A percentile compares a stretch with the other conserved stretches of the same genome.
phyloP scores from a whole-genome alignment of 2,329 filamentous ascomycete species.

The Septoria petroselini region DNA sequence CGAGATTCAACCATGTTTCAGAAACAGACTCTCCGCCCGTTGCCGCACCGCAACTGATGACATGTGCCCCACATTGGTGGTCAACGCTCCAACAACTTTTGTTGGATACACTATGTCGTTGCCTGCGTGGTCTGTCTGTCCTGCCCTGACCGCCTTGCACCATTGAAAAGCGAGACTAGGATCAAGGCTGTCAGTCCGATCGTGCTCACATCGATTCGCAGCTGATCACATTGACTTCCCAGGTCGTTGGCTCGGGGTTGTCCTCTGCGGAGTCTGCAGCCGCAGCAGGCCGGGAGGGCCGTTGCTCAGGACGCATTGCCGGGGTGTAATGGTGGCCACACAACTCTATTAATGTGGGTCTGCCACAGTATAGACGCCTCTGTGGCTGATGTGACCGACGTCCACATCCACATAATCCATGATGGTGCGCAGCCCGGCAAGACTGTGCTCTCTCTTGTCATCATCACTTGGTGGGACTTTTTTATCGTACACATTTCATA shows the following conservation, averaged over 20 bases:
- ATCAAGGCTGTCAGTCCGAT: not conserved
- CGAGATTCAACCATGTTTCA: slow-evolving; percentile 21
- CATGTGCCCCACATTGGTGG: slow-evolving; percentile 7
- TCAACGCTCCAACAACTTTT: not conserved
- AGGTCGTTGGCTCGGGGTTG: slow-evolving; percentile 1
- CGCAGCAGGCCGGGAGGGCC: slow-evolving; percentile 6
- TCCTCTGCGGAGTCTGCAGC: slow-evolving; percentile 2
- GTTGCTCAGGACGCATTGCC: slow-evolving; percentile 7
- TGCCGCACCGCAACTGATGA: slow-evolving; percentile 14
- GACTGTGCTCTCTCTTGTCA: no score
- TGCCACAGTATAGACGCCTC: slow-evolving; percentile 2
- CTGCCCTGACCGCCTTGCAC: not conserved
- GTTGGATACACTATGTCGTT: not conserved
- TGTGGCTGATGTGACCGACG: no score
- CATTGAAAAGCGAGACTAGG: not conserved
- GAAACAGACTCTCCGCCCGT: slow-evolving; percentile 10
- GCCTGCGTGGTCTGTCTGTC: not conserved
- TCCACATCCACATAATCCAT: slow-evolving; percentile 2
- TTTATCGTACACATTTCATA: no score
- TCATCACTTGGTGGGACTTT: no score
- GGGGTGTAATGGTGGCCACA: not conserved
- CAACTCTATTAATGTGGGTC: slow-evolving; percentile 10
- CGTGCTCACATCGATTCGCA: slow-evolving; percentile 4
- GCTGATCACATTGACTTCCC: slow-evolving; percentile 5
- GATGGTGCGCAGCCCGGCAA: no score